Evolutionary conservation across 345 rosid species (phyloP).

Genomic region (Moricandia moricandioides): DNA sequence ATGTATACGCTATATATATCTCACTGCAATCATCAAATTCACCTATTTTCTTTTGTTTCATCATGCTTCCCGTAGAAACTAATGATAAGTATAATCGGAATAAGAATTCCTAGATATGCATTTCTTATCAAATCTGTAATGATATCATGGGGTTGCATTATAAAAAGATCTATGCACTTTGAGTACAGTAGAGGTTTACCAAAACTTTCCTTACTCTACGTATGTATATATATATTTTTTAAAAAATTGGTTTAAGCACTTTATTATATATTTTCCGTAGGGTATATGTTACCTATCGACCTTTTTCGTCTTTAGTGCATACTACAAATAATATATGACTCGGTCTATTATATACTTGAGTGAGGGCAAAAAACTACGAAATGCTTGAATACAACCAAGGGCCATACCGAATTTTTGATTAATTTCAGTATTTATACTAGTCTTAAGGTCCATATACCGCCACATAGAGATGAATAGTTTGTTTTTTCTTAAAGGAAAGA

Average conservation of each 20-base stretch:
- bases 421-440: neutral
- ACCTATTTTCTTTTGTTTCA: conserved; percentile 20
- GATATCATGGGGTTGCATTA: conserved; percentile 16
- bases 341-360: neutral
- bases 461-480: conserved; percentile 18
- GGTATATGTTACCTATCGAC: neutral
- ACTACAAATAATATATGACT: neutral
- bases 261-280: neutral
- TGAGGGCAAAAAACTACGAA: neutral
- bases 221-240: neutral
- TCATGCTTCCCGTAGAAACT: conserved; percentile 15
- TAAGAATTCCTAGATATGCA: neutral
- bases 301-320: neutral
- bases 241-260: neutral
- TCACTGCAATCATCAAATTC: conserved; percentile 12
- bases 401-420: neutral
- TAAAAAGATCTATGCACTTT: conserved; percentile 17
- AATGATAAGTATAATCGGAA: neutral
- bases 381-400: neutral
- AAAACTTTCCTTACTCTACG: conserved; percentile 8
- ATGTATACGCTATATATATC: neutral
- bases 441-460: conserved; percentile 13
- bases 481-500: conserved; percentile 1
- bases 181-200: conserved; percentile 32
- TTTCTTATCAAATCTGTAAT: conserved; percentile 4